Percentiles rank a stretch among this genome's conserved stretches.
Evolutionary conservation across 1,139 yeast genomes (phyloP).

Genomic region (Yamadazyma epiphylla): DNA sequence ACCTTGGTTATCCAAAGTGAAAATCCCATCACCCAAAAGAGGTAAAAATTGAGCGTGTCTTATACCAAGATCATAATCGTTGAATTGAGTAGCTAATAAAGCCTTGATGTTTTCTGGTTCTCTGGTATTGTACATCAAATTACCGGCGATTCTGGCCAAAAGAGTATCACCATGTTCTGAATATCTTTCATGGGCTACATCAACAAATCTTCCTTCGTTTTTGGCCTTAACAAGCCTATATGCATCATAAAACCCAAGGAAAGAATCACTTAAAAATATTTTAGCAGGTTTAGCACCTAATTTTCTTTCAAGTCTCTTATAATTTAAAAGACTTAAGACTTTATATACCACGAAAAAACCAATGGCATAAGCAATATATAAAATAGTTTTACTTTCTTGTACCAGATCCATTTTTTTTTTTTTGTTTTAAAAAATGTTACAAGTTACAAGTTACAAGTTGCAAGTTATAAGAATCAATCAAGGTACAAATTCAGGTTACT

Average conservation of each 20-base stretch:
- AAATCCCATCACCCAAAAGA: conserved; percentile 53
- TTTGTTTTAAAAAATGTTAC: too few relatives aligned
- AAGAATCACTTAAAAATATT: conserved; percentile 12
- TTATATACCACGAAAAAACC: conserved; percentile 6
- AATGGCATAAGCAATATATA: neutral
- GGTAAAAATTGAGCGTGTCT: conserved; percentile 39
- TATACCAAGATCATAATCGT: conserved; percentile 46
- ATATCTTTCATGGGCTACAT: conserved; percentile 16
- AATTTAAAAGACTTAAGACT: conserved; percentile 3
- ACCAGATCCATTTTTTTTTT: too few relatives aligned
- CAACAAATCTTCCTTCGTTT: conserved; percentile 21
- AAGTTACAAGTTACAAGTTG: too few relatives aligned
- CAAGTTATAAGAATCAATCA: too few relatives aligned
- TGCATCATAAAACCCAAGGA: conserved; percentile 22
- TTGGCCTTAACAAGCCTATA: conserved; percentile 13
- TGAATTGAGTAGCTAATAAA: conserved; percentile 37
- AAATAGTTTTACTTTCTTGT: too few relatives aligned
- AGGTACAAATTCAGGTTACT: too few relatives aligned
- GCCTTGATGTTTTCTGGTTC: conserved; percentile 39
- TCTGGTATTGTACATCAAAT: conserved; percentile 16
- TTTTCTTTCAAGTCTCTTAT: conserved; percentile 8
- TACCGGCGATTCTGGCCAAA: conserved; percentile 5
- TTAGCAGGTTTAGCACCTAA: conserved; percentile 18
- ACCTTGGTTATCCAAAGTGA: conserved; percentile 49
- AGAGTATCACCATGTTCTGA: conserved; percentile 6